Evolutionary conservation across 2,329 filamentous ascomycete species (phyloP).

Genomic region (Hypocrella siamensis): DNA sequence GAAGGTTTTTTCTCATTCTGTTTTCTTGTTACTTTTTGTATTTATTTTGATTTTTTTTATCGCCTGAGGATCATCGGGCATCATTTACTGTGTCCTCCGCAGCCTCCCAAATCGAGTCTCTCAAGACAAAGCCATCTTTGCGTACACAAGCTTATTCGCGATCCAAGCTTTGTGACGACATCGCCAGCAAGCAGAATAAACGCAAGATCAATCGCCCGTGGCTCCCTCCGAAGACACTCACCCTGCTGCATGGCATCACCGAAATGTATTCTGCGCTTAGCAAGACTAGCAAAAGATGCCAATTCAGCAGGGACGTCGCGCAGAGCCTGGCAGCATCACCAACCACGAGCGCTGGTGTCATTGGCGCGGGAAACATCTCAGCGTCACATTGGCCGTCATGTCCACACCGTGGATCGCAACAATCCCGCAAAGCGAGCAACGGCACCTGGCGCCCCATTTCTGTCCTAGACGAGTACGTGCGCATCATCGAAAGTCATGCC

Average conservation of each 20-base stretch:
- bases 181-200: neutral
- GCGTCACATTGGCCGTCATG: neutral
- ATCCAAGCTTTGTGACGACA: neutral
- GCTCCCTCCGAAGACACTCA: neutral
- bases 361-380: neutral
- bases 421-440: constrained; percentile 10
- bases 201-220: neutral
- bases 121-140: too few species aligned
- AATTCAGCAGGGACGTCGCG: constrained; percentile 12
- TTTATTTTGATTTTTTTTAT: too few species aligned
- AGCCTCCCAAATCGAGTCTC: too few species aligned
- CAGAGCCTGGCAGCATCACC: constrained; percentile 4
- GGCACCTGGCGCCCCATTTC: constrained; percentile 46
- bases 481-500: constrained; percentile 1
- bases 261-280: constrained; percentile 31
- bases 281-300: constrained; percentile 25
- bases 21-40: too few species aligned
- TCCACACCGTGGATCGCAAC: constrained; percentile 3
- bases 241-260: constrained; percentile 19
- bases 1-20: too few species aligned
- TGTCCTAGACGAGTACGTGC: constrained; percentile 45
- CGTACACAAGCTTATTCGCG: too few species aligned
- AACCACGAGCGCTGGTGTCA: neutral
- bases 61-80: too few species aligned
- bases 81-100: too few species aligned